Evolutionary conservation across 106 monocot genomes (phyloP), one percentile per base, ranked within the genome.

Genomic region (Dendrobium huoshanense): DNA sequence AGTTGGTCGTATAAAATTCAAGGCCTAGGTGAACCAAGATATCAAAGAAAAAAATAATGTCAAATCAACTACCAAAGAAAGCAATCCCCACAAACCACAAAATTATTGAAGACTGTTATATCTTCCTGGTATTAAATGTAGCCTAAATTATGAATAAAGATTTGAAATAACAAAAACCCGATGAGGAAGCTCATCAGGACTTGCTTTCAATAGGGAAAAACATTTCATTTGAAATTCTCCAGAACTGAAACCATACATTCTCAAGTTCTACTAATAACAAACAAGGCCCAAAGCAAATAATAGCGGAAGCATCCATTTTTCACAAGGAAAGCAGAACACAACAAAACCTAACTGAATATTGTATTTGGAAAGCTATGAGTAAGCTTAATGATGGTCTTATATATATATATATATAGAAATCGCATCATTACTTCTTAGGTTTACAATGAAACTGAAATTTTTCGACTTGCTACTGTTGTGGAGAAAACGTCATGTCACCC

Each of bases 401-500:
- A 31, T 31, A 29, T 27, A 27, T 27, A 27, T 27, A 27, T 29
- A 31, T 31, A 31, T 31, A 31, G 1, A 31, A 1, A 31, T 31
- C 31, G 31, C 31, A 31, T 31, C 31, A 74, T 93, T 44, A 85
- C 89, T 76, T 99, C 98, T 80, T 87, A 88, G 80, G 47, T 72
- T 49, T 88, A 90, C 84, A 83, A 91, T 44, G 91, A 93, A 81
- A 48, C 79, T 67, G 89, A 91, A 80, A 67, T 95, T 85, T 90
- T 99, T 78, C 87, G 80, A 5, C 82, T 99, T 64, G 92, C 98
- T 85, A 95, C 98, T 85, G 92, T 95, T 54, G 98, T 99, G 80
- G 98, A 99, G 87, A 95, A 90, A 90, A 95, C 91, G 31, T 88
- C 95, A 73, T 87, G 85, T 67, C 98, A 99, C 84, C 98, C 98